Percentiles rank a stretch among this genome's conserved stretches.
Conservation (phyloP, 129 eudicot species). For the Chrysanthemum seticuspe region DNA sequence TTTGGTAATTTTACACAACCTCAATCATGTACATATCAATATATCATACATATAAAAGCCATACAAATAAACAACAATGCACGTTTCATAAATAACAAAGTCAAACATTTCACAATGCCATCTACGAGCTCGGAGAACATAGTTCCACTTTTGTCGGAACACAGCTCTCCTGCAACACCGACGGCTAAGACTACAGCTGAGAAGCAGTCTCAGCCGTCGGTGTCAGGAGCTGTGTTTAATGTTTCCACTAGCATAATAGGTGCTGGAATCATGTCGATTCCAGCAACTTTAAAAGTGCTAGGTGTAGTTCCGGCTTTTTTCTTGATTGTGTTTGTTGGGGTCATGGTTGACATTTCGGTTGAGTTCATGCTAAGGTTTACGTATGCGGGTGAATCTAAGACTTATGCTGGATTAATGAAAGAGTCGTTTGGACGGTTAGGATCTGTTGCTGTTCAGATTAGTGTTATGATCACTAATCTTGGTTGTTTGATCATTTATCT, state of each 20-base stretch:
- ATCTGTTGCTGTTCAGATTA: conserved; percentile 73
- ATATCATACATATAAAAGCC: not conserved
- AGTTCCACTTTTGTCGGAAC: conserved; percentile 56
- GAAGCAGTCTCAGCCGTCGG: conserved; percentile 54
- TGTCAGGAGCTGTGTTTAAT: conserved; percentile 83
- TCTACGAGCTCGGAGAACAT: conserved; percentile 26
- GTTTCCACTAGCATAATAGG: conserved; percentile 93
- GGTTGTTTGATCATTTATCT: conserved; percentile 90
- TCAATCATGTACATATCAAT: not conserved
- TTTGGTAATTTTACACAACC: conserved; percentile 25
- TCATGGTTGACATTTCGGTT: conserved; percentile 72
- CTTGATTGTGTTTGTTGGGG: conserved; percentile 57
- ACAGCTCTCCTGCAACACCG: conserved; percentile 5
- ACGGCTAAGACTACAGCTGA: not conserved
- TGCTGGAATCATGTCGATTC: conserved; percentile 97
- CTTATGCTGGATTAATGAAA: conserved; percentile 79
- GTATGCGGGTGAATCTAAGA: conserved; percentile 53
- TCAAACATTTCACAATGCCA: conserved; percentile 35
- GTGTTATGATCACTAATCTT: conserved; percentile 63
- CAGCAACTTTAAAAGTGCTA: conserved; percentile 85
- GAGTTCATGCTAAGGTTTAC: conserved; percentile 76
- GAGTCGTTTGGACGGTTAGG: conserved; percentile 89
- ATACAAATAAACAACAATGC: not conserved
- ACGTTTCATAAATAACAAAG: conserved; percentile 7
- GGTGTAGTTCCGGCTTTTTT: conserved; percentile 80